phyloP scores from a whole-genome alignment of 106 monocot species.

The Hemerocallis citrina region DNA sequence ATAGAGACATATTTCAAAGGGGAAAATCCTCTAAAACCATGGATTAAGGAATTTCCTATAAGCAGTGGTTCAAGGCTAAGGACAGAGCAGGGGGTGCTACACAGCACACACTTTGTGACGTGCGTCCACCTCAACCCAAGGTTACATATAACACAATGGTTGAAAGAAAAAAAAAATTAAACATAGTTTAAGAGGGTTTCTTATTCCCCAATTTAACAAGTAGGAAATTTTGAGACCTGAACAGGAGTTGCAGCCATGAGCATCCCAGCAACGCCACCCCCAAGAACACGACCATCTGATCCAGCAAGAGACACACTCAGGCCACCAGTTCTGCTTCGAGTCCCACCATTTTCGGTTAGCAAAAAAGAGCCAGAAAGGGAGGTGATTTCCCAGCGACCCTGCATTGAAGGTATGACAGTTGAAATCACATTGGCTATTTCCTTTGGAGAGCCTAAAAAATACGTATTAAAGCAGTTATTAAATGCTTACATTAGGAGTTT shows the following conservation, averaged over 20 bases:
- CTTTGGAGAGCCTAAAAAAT: too few relatives aligned
- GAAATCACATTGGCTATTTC: too few relatives aligned
- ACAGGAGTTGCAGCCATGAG: conserved; percentile 74
- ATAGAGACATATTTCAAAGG: not conserved
- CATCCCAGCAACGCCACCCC: conserved; percentile 84
- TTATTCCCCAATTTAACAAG: too few relatives aligned
- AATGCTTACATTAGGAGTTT: too few relatives aligned
- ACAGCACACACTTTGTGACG: too few relatives aligned
- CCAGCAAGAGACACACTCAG: conserved; percentile 78
- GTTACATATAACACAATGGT: too few relatives aligned
- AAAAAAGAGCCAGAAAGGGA: conserved; percentile 80
- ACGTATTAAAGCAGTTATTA: too few relatives aligned
- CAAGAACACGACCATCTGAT: conserved; percentile 83
- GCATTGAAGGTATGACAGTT: conserved; percentile 12
- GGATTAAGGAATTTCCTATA: too few relatives aligned
- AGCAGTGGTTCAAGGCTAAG: too few relatives aligned
- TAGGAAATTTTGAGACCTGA: conserved; percentile 30
- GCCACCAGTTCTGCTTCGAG: conserved; percentile 68
- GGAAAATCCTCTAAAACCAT: not conserved
- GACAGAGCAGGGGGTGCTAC: not conserved
- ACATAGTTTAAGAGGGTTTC: too few relatives aligned
- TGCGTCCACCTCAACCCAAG: not conserved
- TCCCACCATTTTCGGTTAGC: conserved; percentile 53
- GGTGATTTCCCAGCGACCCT: conserved; percentile 91
- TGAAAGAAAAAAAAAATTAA: not conserved